A percentile compares a stretch with the other conserved stretches of the same genome.
Conservation (phyloP, 2,329 filamentous ascomycete species). For the Herpotrichia juniperi region DNA sequence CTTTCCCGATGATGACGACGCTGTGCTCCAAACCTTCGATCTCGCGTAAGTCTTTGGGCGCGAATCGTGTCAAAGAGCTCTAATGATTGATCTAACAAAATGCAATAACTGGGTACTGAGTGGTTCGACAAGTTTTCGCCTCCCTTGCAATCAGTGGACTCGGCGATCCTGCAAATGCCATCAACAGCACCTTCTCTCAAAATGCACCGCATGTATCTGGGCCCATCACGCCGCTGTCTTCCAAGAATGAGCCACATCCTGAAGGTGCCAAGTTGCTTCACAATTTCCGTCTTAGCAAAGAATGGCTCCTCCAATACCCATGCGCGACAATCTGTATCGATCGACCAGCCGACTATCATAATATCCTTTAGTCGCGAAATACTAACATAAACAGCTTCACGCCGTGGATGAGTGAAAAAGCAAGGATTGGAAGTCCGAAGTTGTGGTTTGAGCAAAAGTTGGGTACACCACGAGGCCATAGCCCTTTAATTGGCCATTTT, state of each 20-base stretch:
- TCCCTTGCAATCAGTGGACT: conserved; percentile 20
- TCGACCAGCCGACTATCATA: conserved; percentile 30
- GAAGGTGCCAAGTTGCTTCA: conserved; percentile 60
- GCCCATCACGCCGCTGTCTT: conserved; percentile 57
- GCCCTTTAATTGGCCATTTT: conserved; percentile 43
- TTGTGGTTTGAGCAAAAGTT: conserved; percentile 52
- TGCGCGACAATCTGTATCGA: conserved; percentile 48
- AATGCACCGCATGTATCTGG: conserved; percentile 56
- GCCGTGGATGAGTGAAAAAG: conserved; percentile 52
- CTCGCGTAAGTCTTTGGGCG: conserved; percentile 43
- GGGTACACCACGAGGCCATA: conserved; percentile 51
- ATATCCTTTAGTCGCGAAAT: conserved; percentile 33
- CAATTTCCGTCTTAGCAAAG: conserved; percentile 53
- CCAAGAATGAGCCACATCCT: conserved; percentile 55
- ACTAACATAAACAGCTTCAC: conserved; percentile 50
- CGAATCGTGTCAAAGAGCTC: background rate
- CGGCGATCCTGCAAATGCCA: conserved; percentile 2
- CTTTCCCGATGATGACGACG: conserved; percentile 65
- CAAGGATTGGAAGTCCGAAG: conserved; percentile 48
- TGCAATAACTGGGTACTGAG: conserved; percentile 46
- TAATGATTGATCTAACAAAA: conserved; percentile 8
- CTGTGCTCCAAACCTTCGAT: conserved; percentile 58
- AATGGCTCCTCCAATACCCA: conserved; percentile 42
- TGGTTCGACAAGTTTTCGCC: conserved; percentile 56
- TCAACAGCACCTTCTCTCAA: conserved; percentile 34